Evolutionary conservation across 2,329 filamentous ascomycete species (phyloP).

Genomic region (Cryphonectria nitschkei): DNA sequence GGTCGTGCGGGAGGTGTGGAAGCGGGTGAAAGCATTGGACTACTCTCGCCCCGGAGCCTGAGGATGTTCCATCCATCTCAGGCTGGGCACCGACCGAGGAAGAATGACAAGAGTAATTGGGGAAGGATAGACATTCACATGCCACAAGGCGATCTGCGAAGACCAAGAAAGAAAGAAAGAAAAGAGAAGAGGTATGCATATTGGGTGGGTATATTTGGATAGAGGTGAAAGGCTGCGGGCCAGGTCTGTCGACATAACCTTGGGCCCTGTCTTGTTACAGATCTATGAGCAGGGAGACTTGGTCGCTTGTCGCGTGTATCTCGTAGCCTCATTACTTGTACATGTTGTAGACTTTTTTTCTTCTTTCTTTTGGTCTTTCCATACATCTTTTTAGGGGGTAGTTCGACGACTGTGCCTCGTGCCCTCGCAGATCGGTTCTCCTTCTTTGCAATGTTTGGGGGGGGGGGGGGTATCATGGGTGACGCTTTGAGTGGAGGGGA

Average conservation of each 20-base stretch:
- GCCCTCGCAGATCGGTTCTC: background rate
- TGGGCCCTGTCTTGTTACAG: slow-evolving; percentile 23
- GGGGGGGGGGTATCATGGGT: slow-evolving; percentile 27
- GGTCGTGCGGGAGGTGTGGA: slow-evolving; percentile 74
- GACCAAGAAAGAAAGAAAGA: background rate
- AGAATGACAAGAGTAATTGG: background rate
- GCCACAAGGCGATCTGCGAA: background rate
- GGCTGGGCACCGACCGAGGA: background rate
- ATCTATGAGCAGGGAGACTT: slow-evolving; percentile 26
- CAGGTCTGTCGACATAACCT: slow-evolving; percentile 7
- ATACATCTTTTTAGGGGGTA: background rate
- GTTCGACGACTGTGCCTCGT: background rate
- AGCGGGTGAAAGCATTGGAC: slow-evolving; percentile 66
- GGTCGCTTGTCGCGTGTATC: slow-evolving; percentile 19
- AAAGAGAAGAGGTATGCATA: background rate
- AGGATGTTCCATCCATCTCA: background rate
- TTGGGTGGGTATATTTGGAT: slow-evolving; percentile 48
- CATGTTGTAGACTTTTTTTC: slow-evolving; percentile 16
- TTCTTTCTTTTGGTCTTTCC: background rate
- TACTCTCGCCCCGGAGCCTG: slow-evolving; percentile 67
- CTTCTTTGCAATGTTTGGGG: background rate
- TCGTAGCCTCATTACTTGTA: slow-evolving; percentile 13
- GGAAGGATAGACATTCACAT: background rate
- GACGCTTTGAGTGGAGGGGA: background rate
- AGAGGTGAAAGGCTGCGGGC: slow-evolving; percentile 22